Percentiles rank a stretch among this genome's conserved stretches.
Conservation (phyloP, 2,329 filamentous ascomycete species). For the Xylaria sp. region DNA sequence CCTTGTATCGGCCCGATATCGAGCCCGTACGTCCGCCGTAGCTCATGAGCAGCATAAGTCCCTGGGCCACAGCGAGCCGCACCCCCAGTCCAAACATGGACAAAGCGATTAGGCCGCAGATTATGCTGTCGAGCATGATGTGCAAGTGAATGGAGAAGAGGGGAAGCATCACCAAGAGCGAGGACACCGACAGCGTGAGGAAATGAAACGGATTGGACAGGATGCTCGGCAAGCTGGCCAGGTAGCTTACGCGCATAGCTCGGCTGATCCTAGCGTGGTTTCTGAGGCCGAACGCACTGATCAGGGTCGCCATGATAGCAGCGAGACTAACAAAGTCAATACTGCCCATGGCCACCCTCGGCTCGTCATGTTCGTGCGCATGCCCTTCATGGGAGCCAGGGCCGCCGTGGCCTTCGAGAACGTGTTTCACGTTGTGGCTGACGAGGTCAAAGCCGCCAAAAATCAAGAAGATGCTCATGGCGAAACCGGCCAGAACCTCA, state of each 20-base stretch:
- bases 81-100: slow-evolving; percentile 89
- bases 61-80: slow-evolving; percentile 83
- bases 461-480: slow-evolving; percentile 93
- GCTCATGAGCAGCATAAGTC: slow-evolving; percentile 95
- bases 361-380: slow-evolving; percentile 54
- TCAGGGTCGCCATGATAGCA: slow-evolving; percentile 80
- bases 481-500: slow-evolving; percentile 93
- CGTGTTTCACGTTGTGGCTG: slow-evolving; percentile 90
- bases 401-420: slow-evolving; percentile 73
- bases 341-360: slow-evolving; percentile 70
- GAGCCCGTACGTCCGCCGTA: slow-evolving; percentile 58
- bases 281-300: slow-evolving; percentile 84
- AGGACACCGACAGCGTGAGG: slow-evolving; percentile 85
- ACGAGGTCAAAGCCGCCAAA: slow-evolving; percentile 97
- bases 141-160: slow-evolving; percentile 82
- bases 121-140: slow-evolving; percentile 79
- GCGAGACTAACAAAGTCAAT: slow-evolving; percentile 82
- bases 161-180: slow-evolving; percentile 79
- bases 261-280: slow-evolving; percentile 93
- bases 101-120: slow-evolving; percentile 81
- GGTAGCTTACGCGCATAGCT: slow-evolving; percentile 84
- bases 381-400: slow-evolving; percentile 68
- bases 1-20: slow-evolving; percentile 41
- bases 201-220: slow-evolving; percentile 95
- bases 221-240: slow-evolving; percentile 82